Evolutionary conservation across 2,329 filamentous ascomycete species (phyloP), one percentile per base, ranked within the genome.

Genomic region (Akanthomyces uredinophilus): DNA sequence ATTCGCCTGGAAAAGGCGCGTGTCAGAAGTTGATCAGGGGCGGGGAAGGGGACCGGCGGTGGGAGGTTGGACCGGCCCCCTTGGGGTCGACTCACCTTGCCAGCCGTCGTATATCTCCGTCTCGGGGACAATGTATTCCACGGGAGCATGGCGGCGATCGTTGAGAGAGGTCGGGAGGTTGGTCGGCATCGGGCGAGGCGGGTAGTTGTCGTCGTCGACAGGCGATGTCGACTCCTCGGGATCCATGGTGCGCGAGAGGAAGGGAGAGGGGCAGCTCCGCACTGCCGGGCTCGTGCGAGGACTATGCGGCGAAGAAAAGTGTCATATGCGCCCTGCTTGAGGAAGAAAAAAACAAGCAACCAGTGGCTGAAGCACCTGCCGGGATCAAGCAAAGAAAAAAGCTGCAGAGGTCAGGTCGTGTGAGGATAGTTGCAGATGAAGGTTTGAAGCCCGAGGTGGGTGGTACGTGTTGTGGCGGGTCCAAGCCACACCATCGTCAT

Each of bases 81-180:
- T 54, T 44, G 64, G 60, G 63, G 63, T 44, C 54, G 41, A 78
- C 79, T 65, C 67, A 82, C 94, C 94, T 87, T 98, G 92, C 95
- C 95, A 99, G 68, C 92, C 95, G 83, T 99, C 95, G 75, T 98
- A 99, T 79, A 97, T 92, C 80, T 98, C 95, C 46, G 93, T 96
- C 80, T 98, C 95, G 44, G 83, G 82, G 61, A 89, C 83, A 66
- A 87, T 84, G 65, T 72, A 69, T 63, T 88, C 86, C 52, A 79
- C 81, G 4, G 87, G 84, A 39, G 89, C 83, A 70, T 82, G 82
- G 68, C 88, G 85, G 64, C 95, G 87, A 78, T 99, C 95, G 74
- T 99, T 89, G 61, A 99, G 84, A 14, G 93, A 96, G 67, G 85
- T 95, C 13, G 95, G 95, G 41, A 99, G 84, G 76, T 99, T 95